Percentiles rank a stretch among this genome's conserved stretches.
Conservation (phyloP, 345 rosid genomes). For the Moringa oleifera region DNA sequence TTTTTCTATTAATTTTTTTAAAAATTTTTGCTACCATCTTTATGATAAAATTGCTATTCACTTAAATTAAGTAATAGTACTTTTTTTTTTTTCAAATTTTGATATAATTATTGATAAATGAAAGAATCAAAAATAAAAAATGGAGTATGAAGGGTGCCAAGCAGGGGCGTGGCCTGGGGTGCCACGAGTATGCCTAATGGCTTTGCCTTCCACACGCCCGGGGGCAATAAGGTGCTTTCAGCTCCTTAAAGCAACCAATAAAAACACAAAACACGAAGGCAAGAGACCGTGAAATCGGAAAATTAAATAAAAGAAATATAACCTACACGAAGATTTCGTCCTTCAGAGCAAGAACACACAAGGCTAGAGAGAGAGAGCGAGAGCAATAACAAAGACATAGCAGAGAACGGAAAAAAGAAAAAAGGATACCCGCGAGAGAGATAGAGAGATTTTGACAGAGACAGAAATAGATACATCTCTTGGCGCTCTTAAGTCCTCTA, state of each 20-base stretch:
- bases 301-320: constrained; percentile 9
- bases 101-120: no score
- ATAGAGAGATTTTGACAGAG: constrained; percentile 26
- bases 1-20: no score
- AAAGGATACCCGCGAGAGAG: constrained; percentile 21
- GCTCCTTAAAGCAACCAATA: neutral
- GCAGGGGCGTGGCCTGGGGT: no score
- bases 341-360: constrained; percentile 42
- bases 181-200: no score
- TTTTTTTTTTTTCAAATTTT: no score
- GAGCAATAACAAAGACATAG: constrained; percentile 24
- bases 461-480: constrained; percentile 19
- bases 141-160: no score
- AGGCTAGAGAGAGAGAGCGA: constrained; percentile 25
- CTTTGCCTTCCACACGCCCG: neutral
- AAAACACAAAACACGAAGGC: neutral
- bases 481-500: constrained; percentile 21
- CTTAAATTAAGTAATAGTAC: no score
- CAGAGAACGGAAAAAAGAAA: constrained; percentile 23
- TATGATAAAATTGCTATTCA: no score
- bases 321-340: constrained; percentile 44
- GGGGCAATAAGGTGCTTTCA: constrained; percentile 7
- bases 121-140: no score
- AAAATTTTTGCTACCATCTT: no score
- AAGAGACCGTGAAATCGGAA: neutral